A percentile compares a stretch with the other conserved stretches of the same genome.
phyloP scores from a whole-genome alignment of 805 yeast genomes.

The Torulaspora franciscae region DNA sequence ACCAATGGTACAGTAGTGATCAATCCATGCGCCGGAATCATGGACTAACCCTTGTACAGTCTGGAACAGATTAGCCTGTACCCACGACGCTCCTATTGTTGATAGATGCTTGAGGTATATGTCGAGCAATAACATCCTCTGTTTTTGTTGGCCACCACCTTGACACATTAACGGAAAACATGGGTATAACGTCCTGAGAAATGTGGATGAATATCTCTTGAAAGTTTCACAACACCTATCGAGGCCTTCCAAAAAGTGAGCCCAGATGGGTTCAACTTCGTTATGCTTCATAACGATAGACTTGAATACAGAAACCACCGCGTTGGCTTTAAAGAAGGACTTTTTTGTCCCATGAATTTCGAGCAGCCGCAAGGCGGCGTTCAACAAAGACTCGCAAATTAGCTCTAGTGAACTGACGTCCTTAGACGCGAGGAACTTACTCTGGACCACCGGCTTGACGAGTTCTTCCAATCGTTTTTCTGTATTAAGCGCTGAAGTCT shows the following conservation, averaged over 20 bases:
- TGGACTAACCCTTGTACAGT: constrained; percentile 16
- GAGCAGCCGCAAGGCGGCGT: constrained; percentile 12
- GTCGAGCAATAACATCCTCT: constrained; percentile 5
- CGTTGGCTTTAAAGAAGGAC: constrained; percentile 16
- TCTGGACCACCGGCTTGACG: constrained; percentile 15
- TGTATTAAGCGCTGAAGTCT: constrained; percentile 18
- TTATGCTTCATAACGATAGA: constrained; percentile 8
- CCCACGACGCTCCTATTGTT: constrained; percentile 21
- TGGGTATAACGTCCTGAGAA: constrained; percentile 17
- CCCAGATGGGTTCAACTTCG: constrained; percentile 10
- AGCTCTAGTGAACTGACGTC: constrained; percentile 2
- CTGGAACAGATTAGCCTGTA: constrained; percentile 23
- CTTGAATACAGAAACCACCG: constrained; percentile 5
- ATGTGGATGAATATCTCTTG: constrained; percentile 5
- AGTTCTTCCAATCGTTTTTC: constrained; percentile 26
- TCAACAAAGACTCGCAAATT: constrained; percentile 9
- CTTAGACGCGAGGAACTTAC: constrained; percentile 1
- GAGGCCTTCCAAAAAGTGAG: constrained; percentile 12
- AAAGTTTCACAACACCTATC: constrained; percentile 2
- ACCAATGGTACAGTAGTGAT: constrained; percentile 26
- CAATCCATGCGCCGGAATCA: constrained; percentile 17
- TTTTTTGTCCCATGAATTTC: constrained; percentile 13
- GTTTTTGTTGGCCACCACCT: constrained; percentile 1
- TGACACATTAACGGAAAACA: constrained; percentile 12
- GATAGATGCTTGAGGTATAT: constrained; percentile 14